Evolutionary conservation across 2,329 filamentous ascomycete species (phyloP), one percentile per base, ranked within the genome.

Genomic region (Aspergillus floridensis): DNA sequence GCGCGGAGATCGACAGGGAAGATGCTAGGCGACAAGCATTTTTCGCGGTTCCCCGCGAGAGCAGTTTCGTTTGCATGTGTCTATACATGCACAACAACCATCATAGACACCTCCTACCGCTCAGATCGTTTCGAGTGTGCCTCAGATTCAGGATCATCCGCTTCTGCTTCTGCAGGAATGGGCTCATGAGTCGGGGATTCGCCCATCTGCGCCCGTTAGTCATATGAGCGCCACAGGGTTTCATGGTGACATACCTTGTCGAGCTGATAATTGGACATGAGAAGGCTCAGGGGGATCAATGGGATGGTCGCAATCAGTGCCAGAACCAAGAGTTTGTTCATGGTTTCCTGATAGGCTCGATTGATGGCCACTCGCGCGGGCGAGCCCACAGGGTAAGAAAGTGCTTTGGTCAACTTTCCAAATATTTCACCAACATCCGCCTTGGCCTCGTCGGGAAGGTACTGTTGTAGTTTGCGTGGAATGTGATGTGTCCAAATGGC

Each of bases 401-500:
- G 70, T 64, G 89, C 88, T 2, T 76, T 77, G 0, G 74, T 75
- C 24, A 88, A 66, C 63, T 80, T 79, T 31, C 81, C 59, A 61
- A 85, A 85, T 49, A 88, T 84, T 26, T 70, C 69, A 4, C 69
- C 73, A 0, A 80, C 66, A 54, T 82, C 78, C 61, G 11, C 67
- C 56, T 75, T 74, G 52, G 65, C 72, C 56, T 75, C 76, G 5
- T 74, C 72, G 0, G 85, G 85, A 0, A 88, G 76, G 62, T 84
- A 80, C 47, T 73, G 67, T 21, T 66, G 66, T 14, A 88, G 77
- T 11, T 80, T 80, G 19, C 76, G 72, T 5, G 81, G 81, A 66
- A 90, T 84, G 1, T 82, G 80, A 60, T 82, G 80, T 0, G 82
- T 85, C 87, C 87, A 90, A 62, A 90, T 84, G 10, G 86, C 86